Conservation (phyloP, 495 filamentous ascomycete genomes). For the Talaromyces nanjingensis region DNA sequence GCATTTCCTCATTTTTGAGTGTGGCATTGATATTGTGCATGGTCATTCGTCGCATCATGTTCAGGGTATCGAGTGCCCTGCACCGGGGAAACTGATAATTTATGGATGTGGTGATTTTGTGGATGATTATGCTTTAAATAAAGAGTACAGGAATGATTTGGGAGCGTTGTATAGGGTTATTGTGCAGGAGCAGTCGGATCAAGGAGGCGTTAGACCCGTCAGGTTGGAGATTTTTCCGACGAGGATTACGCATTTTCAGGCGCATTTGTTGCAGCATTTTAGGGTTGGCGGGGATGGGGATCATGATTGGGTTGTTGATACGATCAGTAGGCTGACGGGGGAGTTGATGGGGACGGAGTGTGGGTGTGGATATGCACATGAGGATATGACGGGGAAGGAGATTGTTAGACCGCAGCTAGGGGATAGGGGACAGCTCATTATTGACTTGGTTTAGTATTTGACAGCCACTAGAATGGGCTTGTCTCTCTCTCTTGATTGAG, state of each 20-base stretch:
- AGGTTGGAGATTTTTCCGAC: slow-evolving; percentile 27
- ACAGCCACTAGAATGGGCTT: neutral
- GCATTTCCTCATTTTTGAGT: slow-evolving; percentile 37
- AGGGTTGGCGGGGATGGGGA: slow-evolving; percentile 12
- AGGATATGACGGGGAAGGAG: neutral
- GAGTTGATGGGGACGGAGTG: slow-evolving; percentile 16
- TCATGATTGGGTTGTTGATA: slow-evolving; percentile 22
- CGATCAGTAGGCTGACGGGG: slow-evolving; percentile 15
- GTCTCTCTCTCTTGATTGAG: neutral
- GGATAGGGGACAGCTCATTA: slow-evolving; percentile 20
- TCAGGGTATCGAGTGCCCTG: slow-evolving; percentile 32
- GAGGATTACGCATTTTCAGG: slow-evolving; percentile 20
- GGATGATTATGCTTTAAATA: slow-evolving; percentile 33
- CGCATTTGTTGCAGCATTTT: slow-evolving; percentile 14
- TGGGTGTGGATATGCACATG: neutral
- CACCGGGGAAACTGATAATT: slow-evolving; percentile 29
- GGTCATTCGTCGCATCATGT: slow-evolving; percentile 39
- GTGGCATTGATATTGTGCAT: slow-evolving; percentile 37
- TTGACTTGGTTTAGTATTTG: slow-evolving; percentile 16
- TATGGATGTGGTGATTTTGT: slow-evolving; percentile 42
- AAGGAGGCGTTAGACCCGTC: slow-evolving; percentile 10
- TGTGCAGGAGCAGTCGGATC: slow-evolving; percentile 9
- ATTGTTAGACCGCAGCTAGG: slow-evolving; percentile 13
- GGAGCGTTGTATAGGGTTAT: slow-evolving; percentile 33
- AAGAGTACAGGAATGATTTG: slow-evolving; percentile 32